phyloP scores from a whole-genome alignment of 306 rosid species.

The Quercus bicolor region DNA sequence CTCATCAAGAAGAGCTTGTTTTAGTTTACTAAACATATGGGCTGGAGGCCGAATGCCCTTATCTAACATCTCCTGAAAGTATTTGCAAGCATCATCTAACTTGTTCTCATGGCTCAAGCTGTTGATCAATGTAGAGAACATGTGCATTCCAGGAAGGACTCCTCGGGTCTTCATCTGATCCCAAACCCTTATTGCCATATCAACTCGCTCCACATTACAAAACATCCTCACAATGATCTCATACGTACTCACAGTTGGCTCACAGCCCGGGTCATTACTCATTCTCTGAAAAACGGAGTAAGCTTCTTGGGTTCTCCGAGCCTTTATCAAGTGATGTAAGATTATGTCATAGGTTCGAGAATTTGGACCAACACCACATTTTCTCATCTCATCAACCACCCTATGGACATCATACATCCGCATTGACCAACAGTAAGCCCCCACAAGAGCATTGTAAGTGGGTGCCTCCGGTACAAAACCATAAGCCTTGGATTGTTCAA shows the following conservation, averaged over 20 bases:
- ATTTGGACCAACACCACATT: conserved; percentile 60
- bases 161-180: conserved; percentile 65
- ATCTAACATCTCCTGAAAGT: conserved; percentile 77
- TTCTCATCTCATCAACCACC: conserved; percentile 59
- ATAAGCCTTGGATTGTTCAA: conserved; percentile 40
- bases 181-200: conserved; percentile 66
- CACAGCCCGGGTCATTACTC: conserved; percentile 52
- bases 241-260: conserved; percentile 66
- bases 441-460: conserved; percentile 82
- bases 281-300: conserved; percentile 54
- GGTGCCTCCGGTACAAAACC: conserved; percentile 61
- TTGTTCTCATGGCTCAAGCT: conserved; percentile 55
- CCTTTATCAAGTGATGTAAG: conserved; percentile 66
- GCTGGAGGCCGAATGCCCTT: conserved; percentile 77
- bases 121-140: conserved; percentile 67
- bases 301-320: conserved; percentile 55
- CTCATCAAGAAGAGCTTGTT: conserved; percentile 47
- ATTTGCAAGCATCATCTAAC: conserved; percentile 70
- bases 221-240: conserved; percentile 78
- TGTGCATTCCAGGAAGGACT: conserved; percentile 69
- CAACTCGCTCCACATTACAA: conserved; percentile 56
- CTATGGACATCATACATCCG: conserved; percentile 46
- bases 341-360: conserved; percentile 72
- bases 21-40: conserved; percentile 53
- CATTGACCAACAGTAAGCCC: conserved; percentile 78